A percentile compares a stretch with the other conserved stretches of the same genome.
phyloP scores from a whole-genome alignment of 73 alveolate species.

The Paramecium caudatum region DNA sequence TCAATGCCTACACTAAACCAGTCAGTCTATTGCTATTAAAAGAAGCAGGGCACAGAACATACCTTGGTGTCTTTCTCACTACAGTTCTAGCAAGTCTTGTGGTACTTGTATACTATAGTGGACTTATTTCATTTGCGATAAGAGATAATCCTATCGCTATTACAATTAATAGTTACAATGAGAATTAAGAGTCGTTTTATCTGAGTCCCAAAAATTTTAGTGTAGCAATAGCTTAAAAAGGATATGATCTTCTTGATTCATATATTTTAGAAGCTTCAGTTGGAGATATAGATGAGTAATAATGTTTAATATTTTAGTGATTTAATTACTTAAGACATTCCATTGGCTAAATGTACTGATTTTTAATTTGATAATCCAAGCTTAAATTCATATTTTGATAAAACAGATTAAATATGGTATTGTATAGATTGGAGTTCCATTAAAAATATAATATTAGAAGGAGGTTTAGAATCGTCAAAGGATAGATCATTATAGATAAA shows the following conservation, averaged over 20 bases:
- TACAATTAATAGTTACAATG: not conserved
- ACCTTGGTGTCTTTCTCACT: constrained; percentile 18
- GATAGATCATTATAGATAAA: constrained; percentile 15
- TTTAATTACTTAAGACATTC: not conserved
- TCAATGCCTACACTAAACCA: constrained; percentile 50
- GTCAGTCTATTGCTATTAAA: constrained; percentile 17
- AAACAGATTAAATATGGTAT: constrained; percentile 22
- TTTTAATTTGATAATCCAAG: not conserved
- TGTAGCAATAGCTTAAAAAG: constrained; percentile 5
- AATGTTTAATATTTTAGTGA: not conserved
- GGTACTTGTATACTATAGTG: not conserved
- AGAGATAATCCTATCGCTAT: constrained; percentile 29
- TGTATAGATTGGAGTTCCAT: constrained; percentile 33
- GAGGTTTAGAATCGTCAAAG: constrained; percentile 34
- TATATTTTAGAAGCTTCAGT: not conserved
- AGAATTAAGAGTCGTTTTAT: constrained; percentile 1
- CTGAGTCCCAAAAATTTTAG: constrained; percentile 25
- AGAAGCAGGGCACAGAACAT: constrained; percentile 55
- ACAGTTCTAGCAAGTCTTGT: constrained; percentile 1
- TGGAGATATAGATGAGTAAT: not conserved
- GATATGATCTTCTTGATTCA: constrained; percentile 5
- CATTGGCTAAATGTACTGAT: not conserved
- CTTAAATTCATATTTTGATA: not conserved
- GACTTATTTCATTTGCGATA: not conserved
- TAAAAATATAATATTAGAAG: not conserved